These are phyloP conservation scores for Thyridium curvatum DNA, from an alignment of 2,329 filamentous ascomycete genomes.

Conservation along the genomic window DNA sequence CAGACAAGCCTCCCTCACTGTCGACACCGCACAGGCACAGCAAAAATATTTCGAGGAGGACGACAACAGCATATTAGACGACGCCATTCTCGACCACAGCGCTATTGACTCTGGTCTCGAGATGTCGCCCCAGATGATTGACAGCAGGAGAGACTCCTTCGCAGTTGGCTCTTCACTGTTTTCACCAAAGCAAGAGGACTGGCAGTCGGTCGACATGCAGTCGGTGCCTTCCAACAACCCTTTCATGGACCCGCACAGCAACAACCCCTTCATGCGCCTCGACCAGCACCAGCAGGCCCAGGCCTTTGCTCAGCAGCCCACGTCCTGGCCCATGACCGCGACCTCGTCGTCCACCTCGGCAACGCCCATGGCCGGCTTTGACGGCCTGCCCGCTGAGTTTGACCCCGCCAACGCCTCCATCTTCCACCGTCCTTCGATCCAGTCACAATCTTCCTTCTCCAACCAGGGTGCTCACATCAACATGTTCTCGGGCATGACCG, in stretches of 20 bases:
- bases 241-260: constrained; percentile 50
- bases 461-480: constrained; percentile 42
- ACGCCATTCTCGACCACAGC: constrained; percentile 53
- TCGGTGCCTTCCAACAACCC: constrained; percentile 58
- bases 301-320: constrained; percentile 28
- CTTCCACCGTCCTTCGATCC: constrained; percentile 41
- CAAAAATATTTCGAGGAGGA: constrained; percentile 57
- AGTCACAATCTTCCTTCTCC: constrained; percentile 48
- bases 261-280: constrained; percentile 63
- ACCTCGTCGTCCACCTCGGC: constrained; percentile 52
- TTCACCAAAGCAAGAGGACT: constrained; percentile 59
- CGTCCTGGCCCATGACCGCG: constrained; percentile 57
- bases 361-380: constrained; percentile 68
- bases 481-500: constrained; percentile 45
- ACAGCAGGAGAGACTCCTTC: constrained; percentile 59
- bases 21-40: constrained; percentile 45
- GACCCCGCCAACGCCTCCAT: constrained; percentile 43
- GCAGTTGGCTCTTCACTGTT: constrained; percentile 51
- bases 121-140: constrained; percentile 56
- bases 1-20: constrained; percentile 40
- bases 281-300: constrained; percentile 34
- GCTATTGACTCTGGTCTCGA: constrained; percentile 55
- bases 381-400: constrained; percentile 52
- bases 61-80: constrained; percentile 54
- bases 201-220: constrained; percentile 60